Base-by-base conservation (phyloP, 495 filamentous ascomycete species). In the Aspergillus taichungensis region DNA sequence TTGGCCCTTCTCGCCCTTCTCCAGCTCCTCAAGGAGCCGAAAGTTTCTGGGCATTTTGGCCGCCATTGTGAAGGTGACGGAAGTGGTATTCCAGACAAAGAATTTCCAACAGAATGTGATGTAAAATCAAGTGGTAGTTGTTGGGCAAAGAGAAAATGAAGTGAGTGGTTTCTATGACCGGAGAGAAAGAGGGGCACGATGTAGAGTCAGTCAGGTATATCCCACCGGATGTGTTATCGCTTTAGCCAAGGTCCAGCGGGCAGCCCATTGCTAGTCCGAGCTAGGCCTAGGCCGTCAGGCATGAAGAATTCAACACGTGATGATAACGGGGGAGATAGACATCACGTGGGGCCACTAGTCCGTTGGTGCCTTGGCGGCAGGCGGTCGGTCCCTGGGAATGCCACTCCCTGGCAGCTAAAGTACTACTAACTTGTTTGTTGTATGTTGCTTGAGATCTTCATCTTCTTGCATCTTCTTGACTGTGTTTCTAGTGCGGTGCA, bases 1-100 rank as follows among this genome's bases (percentile, higher is more conserved):
- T 40, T 91, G 73, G 36, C 94, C 92, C 65, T 97, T 98, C 73
- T 98, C 92, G 52, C 92, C 92, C 72, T 96, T 97, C 74, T 98
- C 92, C 3, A 98, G 76, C 80, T 98, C 92, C 61, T 95, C 94
- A 13, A 98, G 77, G 53, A 98, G 79, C 53, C 90, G 79, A 60
- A 98, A 98, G 68, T 97, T 97, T 57, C 92, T 76, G 33, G 92
- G 92, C 30, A 98, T 76, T 58, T 94, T 94, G 32, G 92, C 87
- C 40, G 76, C 65, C 83, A 87, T 88, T 18, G 33, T 75, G 60
- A 34, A 37, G 30, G 10, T 37, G 30, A 30, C 24, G 34, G 31
- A 18, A 47, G 18, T 5, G 39, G 33, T 12, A 46, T 34, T 55
- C 30, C 10, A 48, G 14, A 30, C 6, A 14, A 39, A 13, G 6